Evolutionary conservation across 1,284 basidiomycete species (phyloP).

Genomic region (Ceratobasidium sp.): DNA sequence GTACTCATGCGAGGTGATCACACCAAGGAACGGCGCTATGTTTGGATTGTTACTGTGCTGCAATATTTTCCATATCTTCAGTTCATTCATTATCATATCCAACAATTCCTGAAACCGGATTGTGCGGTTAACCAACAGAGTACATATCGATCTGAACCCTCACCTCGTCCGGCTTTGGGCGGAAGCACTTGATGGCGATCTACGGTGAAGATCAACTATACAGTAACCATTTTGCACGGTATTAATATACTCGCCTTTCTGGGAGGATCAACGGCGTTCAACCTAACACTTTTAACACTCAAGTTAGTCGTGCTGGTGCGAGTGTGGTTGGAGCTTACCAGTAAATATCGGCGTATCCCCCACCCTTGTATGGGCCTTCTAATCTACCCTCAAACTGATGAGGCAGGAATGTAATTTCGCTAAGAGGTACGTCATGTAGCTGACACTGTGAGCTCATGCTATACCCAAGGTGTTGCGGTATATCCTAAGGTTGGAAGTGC

Average conservation of each 20-base stretch:
- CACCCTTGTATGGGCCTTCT: not conserved
- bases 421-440: not conserved
- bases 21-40: conserved; percentile 2
- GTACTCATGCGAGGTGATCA: not conserved
- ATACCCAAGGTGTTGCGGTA: too few relatives aligned
- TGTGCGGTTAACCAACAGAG: not conserved
- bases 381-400: not conserved
- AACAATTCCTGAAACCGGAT: not conserved
- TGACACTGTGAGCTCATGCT: not conserved
- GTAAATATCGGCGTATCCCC: not conserved
- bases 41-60: not conserved
- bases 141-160: not conserved
- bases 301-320: not conserved
- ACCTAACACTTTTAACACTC: not conserved
- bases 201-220: not conserved
- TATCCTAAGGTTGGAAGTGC: too few relatives aligned
- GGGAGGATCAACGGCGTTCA: not conserved
- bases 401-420: not conserved
- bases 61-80: conserved; percentile 12
- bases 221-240: not conserved
- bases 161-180: not conserved
- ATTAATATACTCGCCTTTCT: not conserved
- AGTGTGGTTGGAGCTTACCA: not conserved
- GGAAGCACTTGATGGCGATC: conserved; percentile 9
- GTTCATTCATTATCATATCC: not conserved